These are phyloP conservation scores for Fusarium nisikadoi DNA, from an alignment of 2,329 filamentous ascomycete species.

Conservation along the genomic window DNA sequence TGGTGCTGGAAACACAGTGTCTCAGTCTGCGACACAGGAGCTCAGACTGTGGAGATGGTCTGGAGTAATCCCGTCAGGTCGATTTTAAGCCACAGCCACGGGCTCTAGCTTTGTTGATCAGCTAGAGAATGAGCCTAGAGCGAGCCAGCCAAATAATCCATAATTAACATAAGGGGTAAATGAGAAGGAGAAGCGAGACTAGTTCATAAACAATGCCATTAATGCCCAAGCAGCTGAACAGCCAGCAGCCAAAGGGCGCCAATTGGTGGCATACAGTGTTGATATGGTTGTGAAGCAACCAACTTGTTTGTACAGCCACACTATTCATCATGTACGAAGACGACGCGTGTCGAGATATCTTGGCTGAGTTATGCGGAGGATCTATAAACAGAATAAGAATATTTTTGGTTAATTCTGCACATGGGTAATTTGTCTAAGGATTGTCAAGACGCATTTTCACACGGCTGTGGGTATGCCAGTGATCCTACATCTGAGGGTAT, in stretches of 20 bases:
- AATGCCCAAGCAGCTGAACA: conserved; percentile 17
- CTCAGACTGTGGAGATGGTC: conserved; percentile 36
- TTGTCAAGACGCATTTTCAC: too few relatives aligned
- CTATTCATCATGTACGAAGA: conserved; percentile 6
- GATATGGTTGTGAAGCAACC: not conserved
- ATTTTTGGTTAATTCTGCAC: not conserved
- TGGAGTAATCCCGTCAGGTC: conserved; percentile 22
- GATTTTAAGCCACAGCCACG: conserved; percentile 25
- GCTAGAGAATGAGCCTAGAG: conserved; percentile 9
- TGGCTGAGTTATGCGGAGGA: not conserved
- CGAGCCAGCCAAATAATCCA: conserved; percentile 16
- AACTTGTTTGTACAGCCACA: conserved; percentile 32
- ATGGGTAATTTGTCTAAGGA: not conserved
- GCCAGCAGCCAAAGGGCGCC: not conserved
- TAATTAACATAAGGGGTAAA: conserved; percentile 36
- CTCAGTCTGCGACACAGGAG: not conserved
- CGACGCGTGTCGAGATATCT: conserved; percentile 25
- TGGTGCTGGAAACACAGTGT: conserved; percentile 33
- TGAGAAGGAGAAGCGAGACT: conserved; percentile 34
- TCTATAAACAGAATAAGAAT: not conserved
- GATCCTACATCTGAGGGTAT: too few relatives aligned
- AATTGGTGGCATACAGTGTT: conserved; percentile 22
- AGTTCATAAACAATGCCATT: not conserved
- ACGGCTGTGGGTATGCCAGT: accelerated
- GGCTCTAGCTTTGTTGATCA: conserved; percentile 37